Evolutionary conservation across 225 moss, liverwort and hornwort genomes (phyloP), one percentile per base, ranked within the genome.

Genomic region (Thuidium tamariscinum): DNA sequence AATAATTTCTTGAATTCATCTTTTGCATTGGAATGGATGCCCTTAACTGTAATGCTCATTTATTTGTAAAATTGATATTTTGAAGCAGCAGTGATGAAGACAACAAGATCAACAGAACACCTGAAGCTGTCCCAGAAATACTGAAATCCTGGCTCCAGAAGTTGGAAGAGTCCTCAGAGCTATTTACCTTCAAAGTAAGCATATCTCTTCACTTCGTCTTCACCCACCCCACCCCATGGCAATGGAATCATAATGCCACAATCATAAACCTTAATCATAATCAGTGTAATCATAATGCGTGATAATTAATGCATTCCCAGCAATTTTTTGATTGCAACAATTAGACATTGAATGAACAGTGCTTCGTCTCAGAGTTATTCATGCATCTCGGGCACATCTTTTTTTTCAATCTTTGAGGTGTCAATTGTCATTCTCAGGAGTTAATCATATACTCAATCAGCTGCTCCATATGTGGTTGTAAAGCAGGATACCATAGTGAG

Each of bases 41-140:
- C 34, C 85, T 71, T 78, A 36, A 83, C 52, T 59, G 34, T n/a
- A 64, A 42, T 77, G 75, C 82, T 82, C 54, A 81, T 83, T 86
- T 81, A 48, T 72, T 64, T 86, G 49, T 52, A 52, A 83, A 84
- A 9, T 80, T 61, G 73, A 81, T 86, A 60, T 42, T 83, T 87
- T 77, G 75, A 64, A 72, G 72, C 83, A 89, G 87, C 86, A 90
- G 56, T 84, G 83, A 89, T 37, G 83, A 81, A 54, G 90, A 86
- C 67, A 83, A 83, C 72, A 82, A 69, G 62, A 65, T 48, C 37
- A 88, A 72, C 46, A 92, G 91, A 88, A 90, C 90, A 84, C 96
- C 97, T 55, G 93, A 94, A 85, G 91, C 92, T 37, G 91, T 97
- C 55, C 96, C 97, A 74, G 93, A 91, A 79, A 92, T 97, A 78